A percentile compares a stretch with the other conserved stretches of the same genome.
phyloP scores from a whole-genome alignment of 768 basidiomycete species.

The Leccinum truebloodii region DNA sequence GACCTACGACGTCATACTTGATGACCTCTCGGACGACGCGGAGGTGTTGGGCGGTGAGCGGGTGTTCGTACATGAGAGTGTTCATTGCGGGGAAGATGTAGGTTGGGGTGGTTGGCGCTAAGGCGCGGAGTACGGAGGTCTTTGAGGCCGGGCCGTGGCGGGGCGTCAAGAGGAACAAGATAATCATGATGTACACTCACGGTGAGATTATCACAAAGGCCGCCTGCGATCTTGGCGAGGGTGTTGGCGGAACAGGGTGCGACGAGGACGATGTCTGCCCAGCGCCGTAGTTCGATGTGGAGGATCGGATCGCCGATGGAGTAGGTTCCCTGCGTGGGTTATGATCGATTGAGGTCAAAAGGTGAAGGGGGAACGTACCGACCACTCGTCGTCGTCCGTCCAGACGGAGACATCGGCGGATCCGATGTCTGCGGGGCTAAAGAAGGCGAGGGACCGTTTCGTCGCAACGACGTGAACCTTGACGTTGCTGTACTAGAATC shows the following conservation, averaged over 20 bases:
- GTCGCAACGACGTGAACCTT: slow-evolving; percentile 85
- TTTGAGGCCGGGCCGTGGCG: slow-evolving; percentile 24
- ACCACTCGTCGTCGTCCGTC: neutral
- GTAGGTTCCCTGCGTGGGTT: slow-evolving; percentile 54
- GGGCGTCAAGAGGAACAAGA: neutral
- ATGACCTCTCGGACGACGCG: slow-evolving; percentile 72
- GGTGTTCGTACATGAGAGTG: slow-evolving; percentile 96
- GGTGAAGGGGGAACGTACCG: neutral
- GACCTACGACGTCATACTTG: slow-evolving; percentile 80
- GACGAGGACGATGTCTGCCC: slow-evolving; percentile 95
- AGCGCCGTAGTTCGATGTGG: slow-evolving; percentile 91
- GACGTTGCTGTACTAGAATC: slow-evolving; percentile 65
- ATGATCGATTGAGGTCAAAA: too few relatives aligned
- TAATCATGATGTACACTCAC: slow-evolving; percentile 36
- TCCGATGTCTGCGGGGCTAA: slow-evolving; percentile 44
- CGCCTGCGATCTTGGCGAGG: slow-evolving; percentile 87
- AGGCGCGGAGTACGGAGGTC: slow-evolving; percentile 82
- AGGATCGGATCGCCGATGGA: slow-evolving; percentile 89
- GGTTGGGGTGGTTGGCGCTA: slow-evolving; percentile 81
- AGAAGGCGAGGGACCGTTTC: slow-evolving; percentile 77
- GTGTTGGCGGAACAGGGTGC: slow-evolving; percentile 97
- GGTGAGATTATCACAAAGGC: slow-evolving; percentile 89
- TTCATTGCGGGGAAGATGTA: slow-evolving; percentile 99
- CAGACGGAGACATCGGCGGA: neutral
- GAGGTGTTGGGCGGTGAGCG: slow-evolving; percentile 85